A percentile compares a stretch with the other conserved stretches of the same genome.
These are phyloP conservation scores for Fraxinus sp. DNA, from an alignment of 305 asterid genomes.

Conservation along the genomic window DNA sequence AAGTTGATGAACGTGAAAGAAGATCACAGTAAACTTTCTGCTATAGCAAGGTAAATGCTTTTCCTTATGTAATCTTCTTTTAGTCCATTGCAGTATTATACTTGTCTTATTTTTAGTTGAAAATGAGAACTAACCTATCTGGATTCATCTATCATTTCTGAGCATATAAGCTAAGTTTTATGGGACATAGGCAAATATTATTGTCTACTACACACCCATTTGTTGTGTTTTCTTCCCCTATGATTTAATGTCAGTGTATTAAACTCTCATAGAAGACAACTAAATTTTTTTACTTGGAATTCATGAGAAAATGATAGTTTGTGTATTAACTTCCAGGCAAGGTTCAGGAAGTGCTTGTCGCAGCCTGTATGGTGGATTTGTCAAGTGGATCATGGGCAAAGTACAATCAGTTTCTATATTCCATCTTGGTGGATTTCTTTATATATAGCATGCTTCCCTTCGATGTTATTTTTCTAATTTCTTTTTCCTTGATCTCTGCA, in stretches of 20 bases:
- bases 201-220: not conserved
- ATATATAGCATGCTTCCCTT: too few relatives aligned
- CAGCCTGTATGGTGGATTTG: conserved; percentile 93
- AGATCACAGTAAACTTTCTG: conserved; percentile 76
- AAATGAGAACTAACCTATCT: not conserved
- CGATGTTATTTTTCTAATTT: too few relatives aligned
- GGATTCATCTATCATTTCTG: not conserved
- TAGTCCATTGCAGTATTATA: conserved; percentile 10
- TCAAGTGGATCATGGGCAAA: conserved; percentile 30
- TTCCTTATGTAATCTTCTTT: conserved; percentile 3
- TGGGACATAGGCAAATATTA: not conserved
- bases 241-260: not conserved
- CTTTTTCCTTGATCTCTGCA: too few relatives aligned
- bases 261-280: not conserved
- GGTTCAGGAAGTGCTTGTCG: conserved; percentile 99
- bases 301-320: not conserved
- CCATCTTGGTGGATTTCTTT: too few relatives aligned
- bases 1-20: conserved; percentile 95
- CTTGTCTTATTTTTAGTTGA: not conserved
- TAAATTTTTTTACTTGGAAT: not conserved
- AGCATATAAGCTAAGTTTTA: not conserved
- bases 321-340: conserved; percentile 45
- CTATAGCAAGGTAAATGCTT: conserved; percentile 77
- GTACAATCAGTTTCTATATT: too few relatives aligned
- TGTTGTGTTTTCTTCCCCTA: not conserved